Evolutionary conservation across 148 eudicot genomes (phyloP).

Genomic region (Tetragonia tetragonoides): DNA sequence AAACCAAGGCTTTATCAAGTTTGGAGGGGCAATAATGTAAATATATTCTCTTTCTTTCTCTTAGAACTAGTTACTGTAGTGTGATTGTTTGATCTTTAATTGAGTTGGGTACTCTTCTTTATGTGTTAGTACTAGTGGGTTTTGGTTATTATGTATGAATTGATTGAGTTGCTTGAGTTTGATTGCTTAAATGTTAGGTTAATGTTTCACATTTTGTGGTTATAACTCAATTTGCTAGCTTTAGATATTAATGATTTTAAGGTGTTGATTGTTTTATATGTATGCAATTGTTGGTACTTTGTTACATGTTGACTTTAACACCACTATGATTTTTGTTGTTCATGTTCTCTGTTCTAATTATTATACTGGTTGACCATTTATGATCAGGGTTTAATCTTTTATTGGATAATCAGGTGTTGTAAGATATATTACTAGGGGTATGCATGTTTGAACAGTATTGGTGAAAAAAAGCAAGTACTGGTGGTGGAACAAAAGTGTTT

Average conservation of each 20-base stretch:
- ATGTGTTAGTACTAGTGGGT: not conserved
- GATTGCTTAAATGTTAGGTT: not conserved
- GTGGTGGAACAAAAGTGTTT: not conserved
- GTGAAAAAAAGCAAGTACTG: not conserved
- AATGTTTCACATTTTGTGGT: not conserved
- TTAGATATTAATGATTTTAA: not conserved
- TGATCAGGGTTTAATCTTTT: constrained; percentile 12
- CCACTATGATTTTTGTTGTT: not conserved
- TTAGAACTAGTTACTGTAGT: not conserved
- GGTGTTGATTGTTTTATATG: not conserved
- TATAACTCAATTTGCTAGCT: not conserved
- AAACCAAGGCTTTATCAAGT: constrained; percentile 60
- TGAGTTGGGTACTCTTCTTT: constrained; percentile 1
- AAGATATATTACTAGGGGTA: not conserved
- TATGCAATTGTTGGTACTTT: not conserved
- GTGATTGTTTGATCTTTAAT: constrained; percentile 22
- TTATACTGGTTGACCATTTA: not conserved
- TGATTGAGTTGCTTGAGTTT: not conserved
- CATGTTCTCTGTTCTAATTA: not conserved
- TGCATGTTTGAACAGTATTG: not conserved
- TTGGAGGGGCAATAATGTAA: constrained; percentile 85
- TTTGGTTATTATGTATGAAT: not conserved
- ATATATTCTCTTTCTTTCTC: constrained; percentile 10
- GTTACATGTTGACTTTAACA: not conserved
- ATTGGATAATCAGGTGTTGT: not conserved